Evolutionary conservation across 2,329 filamentous ascomycete genomes (phyloP).

Genomic region (Colletotrichum siamense): DNA sequence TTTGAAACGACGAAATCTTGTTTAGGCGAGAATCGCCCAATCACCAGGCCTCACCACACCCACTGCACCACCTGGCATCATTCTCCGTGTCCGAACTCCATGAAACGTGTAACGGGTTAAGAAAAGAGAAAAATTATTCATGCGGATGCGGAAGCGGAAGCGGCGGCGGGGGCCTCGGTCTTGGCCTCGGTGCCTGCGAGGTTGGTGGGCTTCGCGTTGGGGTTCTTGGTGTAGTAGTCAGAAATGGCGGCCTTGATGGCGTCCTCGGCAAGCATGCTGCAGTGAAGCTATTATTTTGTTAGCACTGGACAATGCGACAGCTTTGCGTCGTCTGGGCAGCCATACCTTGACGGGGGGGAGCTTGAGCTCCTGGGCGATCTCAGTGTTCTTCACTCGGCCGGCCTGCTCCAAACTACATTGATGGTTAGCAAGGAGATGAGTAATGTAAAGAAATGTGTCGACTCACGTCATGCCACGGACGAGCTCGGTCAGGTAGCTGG

Average conservation of each 20-base stretch:
- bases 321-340: neutral
- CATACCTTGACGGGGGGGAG: constrained; percentile 84
- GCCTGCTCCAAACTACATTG: constrained; percentile 77
- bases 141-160: constrained; percentile 28
- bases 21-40: neutral
- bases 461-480: constrained; percentile 85
- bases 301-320: constrained; percentile 23
- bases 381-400: constrained; percentile 90
- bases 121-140: neutral
- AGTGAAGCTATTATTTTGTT: constrained; percentile 69
- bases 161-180: constrained; percentile 42
- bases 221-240: constrained; percentile 92
- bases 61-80: neutral
- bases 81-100: neutral
- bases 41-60: neutral
- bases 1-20: neutral
- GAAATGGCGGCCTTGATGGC: constrained; percentile 90
- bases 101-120: neutral
- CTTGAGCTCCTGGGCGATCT: constrained; percentile 96
- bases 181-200: constrained; percentile 76
- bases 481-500: constrained; percentile 94
- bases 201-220: constrained; percentile 73
- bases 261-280: constrained; percentile 90
- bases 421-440: neutral
- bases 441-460: neutral